These are phyloP conservation scores for Pythium folliculosum DNA, from an alignment of 352 stramenopile genomes.

Conservation along the genomic window DNA sequence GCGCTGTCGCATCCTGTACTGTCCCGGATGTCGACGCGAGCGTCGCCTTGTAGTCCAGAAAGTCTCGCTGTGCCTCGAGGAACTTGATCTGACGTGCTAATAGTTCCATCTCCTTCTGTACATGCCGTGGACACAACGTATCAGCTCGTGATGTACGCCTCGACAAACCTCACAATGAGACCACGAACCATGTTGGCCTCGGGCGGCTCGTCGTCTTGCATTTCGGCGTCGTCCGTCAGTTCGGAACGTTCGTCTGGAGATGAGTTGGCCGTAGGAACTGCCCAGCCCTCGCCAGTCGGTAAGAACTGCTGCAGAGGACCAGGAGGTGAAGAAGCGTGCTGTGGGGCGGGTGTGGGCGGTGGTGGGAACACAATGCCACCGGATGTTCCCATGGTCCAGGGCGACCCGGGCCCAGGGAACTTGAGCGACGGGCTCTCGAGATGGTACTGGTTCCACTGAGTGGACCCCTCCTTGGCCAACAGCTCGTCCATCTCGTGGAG, in stretches of 20 bases:
- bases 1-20: conserved; percentile 4
- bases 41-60: conserved; percentile 49
- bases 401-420: conserved; percentile 3
- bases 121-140: not conserved
- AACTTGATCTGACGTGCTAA: conserved; percentile 49
- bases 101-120: conserved; percentile 39
- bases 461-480: conserved; percentile 9
- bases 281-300: conserved; percentile 8
- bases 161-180: not conserved
- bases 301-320: not conserved
- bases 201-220: not conserved
- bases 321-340: not conserved
- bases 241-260: not conserved
- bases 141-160: not conserved
- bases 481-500: conserved; percentile 30
- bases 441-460: conserved; percentile 22
- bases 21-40: conserved; percentile 4
- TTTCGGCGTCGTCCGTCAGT: not conserved
- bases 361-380: not conserved
- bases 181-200: not conserved
- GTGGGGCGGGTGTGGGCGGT: not conserved
- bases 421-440: conserved; percentile 24
- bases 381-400: not conserved
- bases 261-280: not conserved
- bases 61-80: conserved; percentile 58